phyloP scores from a whole-genome alignment of 139 green algal species.

The Closterium sp. region DNA sequence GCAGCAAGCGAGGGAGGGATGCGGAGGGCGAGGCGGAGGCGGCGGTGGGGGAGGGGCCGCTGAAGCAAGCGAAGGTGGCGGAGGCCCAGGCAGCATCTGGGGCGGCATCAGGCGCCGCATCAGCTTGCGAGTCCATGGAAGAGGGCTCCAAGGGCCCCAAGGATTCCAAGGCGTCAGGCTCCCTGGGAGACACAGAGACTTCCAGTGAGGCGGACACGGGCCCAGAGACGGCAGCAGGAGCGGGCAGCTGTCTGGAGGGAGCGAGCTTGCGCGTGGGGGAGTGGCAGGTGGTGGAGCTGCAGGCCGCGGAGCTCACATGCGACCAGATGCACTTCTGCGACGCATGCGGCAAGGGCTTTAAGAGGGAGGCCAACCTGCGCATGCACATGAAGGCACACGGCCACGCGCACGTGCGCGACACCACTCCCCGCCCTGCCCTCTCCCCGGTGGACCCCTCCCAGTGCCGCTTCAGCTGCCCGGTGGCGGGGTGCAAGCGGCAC shows the following conservation, averaged over 20 bases:
- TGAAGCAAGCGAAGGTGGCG: not conserved
- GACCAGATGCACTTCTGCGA: slow-evolving; percentile 48
- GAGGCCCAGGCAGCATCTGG: not conserved
- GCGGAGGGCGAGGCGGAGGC: not conserved
- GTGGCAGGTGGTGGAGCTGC: slow-evolving; percentile 32
- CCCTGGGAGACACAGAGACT: not conserved
- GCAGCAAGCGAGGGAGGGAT: not conserved
- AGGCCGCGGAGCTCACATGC: slow-evolving; percentile 18
- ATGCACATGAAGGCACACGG: slow-evolving; percentile 47
- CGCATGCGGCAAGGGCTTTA: slow-evolving; percentile 43
- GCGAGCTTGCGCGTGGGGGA: not conserved
- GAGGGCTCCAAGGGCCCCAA: not conserved
- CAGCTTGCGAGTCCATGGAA: not conserved
- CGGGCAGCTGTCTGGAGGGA: not conserved
- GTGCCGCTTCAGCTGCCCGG: slow-evolving; percentile 30
- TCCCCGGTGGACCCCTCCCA: not conserved
- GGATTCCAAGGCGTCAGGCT: not conserved
- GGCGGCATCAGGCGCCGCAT: not conserved
- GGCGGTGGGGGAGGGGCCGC: not conserved
- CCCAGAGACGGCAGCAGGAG: not conserved
- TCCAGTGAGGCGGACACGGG: not conserved
- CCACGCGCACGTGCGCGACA: slow-evolving; percentile 20
- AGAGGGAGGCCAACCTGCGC: slow-evolving; percentile 40
- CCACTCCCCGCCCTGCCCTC: not conserved
- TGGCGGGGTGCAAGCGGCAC: slow-evolving; percentile 25